Base-by-base conservation (phyloP, 768 basidiomycete species). In the Mycena albidolilacea region DNA sequence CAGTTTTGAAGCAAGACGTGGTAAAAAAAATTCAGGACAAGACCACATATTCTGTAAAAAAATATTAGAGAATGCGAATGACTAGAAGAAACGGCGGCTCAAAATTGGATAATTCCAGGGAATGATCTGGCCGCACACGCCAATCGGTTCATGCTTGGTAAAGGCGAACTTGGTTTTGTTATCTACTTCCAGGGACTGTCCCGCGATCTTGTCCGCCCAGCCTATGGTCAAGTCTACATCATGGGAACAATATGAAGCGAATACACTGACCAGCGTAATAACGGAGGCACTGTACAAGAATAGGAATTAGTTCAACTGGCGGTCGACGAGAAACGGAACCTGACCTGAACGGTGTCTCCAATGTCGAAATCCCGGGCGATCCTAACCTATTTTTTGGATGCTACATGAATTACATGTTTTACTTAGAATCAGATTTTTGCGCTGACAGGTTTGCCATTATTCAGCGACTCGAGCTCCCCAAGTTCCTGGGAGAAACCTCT, bases 101-200 rank as follows among this genome's bases (percentile, higher is more conserved):
- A 76, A 90, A 81, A 96, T 95, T 9, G 94, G 95, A 77, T 95
- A 97, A 79, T 97, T 97, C 96, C 95, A 97, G 8, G 96, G 95
- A 76, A 96, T 95, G 77, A 95, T 97, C 81, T 98, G 97, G 3
- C 93, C 96, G 79, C 95, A 96, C 39, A 97, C 96, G n/a, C 97
- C 96, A 74, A 97, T 92, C 21, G 74, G 63, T 39, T 69, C 69
- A 43, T 66, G 54, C 63, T 90, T 89, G 9, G 96, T 97, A 83
- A 94, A 96, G 6, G 93, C 95, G 67, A 95, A 83, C 82, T 97
- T 98, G 61, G 84, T 85, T 79, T 90, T 91, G 80, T 93, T 92
- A 78, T 95, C 92, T 38, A 95, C 87, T 80, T 96, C 95, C 75
- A 97, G 90, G 41, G 90, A 91, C 91, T 95, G 91, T 23, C 98